Percentiles rank a stretch among this genome's conserved stretches.
These are phyloP conservation scores for Trichosporon ovoides DNA, from an alignment of 1,284 basidiomycete species.

Conservation along the genomic window DNA sequence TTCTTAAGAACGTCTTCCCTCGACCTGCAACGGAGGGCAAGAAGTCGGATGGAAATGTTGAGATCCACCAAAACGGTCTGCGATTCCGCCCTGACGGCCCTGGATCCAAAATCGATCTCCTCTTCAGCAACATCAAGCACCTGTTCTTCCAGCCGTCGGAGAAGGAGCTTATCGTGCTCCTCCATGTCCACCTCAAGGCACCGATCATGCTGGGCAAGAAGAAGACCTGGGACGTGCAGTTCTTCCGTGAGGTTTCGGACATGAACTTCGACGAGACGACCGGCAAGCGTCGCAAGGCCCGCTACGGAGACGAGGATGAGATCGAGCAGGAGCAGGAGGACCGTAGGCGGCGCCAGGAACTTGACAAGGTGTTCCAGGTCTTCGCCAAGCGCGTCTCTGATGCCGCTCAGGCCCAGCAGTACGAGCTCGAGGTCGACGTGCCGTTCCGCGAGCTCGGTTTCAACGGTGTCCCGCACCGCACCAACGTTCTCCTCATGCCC, in stretches of 20 bases:
- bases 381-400: conserved; percentile 93
- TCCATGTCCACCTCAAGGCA: conserved; percentile 88
- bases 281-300: conserved; percentile 92
- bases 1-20: conserved; percentile 86
- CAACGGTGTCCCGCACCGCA: conserved; percentile 93
- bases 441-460: conserved; percentile 97
- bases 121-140: conserved; percentile 98
- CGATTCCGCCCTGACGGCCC: conserved; percentile 86
- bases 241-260: conserved; percentile 96
- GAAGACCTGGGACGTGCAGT: conserved; percentile 96
- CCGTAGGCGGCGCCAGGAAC: conserved; percentile 73
- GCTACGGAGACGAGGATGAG: conserved; percentile 98
- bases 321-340: conserved; percentile 99
- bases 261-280: conserved; percentile 94
- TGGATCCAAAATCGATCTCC: conserved; percentile 70
- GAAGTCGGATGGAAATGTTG: conserved; percentile 76
- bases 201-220: conserved; percentile 99
- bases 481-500: conserved; percentile 88
- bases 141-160: conserved; percentile 99
- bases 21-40: conserved; percentile 63
- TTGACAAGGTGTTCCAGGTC: conserved; percentile 92
- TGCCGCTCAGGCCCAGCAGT: conserved; percentile 61
- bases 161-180: conserved; percentile 87
- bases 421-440: conserved; percentile 86
- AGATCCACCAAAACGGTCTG: conserved; percentile 96